Evolutionary conservation across 2,329 filamentous ascomycete genomes (phyloP), one percentile per base, ranked within the genome.

Genomic region (Myriosclerotinia duriaeana): DNA sequence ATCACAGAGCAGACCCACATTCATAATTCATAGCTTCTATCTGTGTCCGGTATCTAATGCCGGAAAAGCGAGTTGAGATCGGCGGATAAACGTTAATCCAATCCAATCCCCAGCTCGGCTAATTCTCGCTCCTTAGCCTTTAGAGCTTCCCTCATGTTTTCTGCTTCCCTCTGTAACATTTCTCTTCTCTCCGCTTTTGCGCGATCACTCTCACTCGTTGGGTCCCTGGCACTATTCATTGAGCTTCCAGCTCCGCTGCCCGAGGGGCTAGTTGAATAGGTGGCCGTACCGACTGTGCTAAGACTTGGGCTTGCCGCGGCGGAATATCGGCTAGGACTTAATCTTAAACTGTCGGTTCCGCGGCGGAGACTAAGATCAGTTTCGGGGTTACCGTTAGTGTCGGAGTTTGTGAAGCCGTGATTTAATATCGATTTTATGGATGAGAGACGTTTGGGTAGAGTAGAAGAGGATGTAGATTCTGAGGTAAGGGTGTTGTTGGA

Each of bases 401-500:
- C 72, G 0, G 67, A 53, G 50, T 73, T 72, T 14, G 68, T 56
- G 64, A 66, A 72, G 6, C 72, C 74, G 3, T 87, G 87, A 69
- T 92, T 93, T 15, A 93, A 79, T 54, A 93, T 89, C 6, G 89
- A 90, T 70, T 88, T 90, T 69, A 93, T 93, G 3, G 89, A 91
- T 22, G 88, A 91, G 5, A 92, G 78, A 17, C 90, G 86, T 75
- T 89, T 84, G 53, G 85, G 78, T 48, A 78, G 78, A 36, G 86
- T 78, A n/a, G 74, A 72, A 20, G 38, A 67, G 40, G 67, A 52
- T 26, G 50, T 60, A 15, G 53, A 54, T 30, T 72, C 68, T 3
- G 66, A 14, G 44, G 69, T 50, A 15, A 67, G 59, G 2, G 60
- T 36, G 9, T 69, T 48, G 20, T 38, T 55, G n/a, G 75, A 74